Percentiles rank a stretch among this genome's conserved stretches.
Evolutionary conservation across 2,329 filamentous ascomycete species (phyloP).

Genomic region (Acephala macrosclerotiorum): DNA sequence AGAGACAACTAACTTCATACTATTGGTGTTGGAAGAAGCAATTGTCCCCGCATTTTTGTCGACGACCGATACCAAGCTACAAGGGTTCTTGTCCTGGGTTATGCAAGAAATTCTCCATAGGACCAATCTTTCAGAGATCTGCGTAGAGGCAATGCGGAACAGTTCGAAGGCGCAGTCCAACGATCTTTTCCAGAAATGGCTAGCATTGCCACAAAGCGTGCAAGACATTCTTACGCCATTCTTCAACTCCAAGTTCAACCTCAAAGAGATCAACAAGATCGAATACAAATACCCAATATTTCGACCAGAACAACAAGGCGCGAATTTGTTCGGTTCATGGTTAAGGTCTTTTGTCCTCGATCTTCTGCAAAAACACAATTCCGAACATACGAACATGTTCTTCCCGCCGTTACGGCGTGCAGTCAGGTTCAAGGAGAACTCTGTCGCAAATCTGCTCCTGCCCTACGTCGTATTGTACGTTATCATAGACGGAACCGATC

Average conservation of each 20-base stretch:
- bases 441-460: slow-evolving; percentile 86
- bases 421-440: slow-evolving; percentile 84
- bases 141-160: slow-evolving; percentile 39
- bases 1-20: slow-evolving; percentile 85
- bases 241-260: slow-evolving; percentile 80
- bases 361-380: slow-evolving; percentile 80
- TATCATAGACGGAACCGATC: slow-evolving; percentile 72
- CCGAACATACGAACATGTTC: slow-evolving; percentile 74
- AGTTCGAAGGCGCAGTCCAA: slow-evolving; percentile 51
- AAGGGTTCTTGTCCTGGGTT: slow-evolving; percentile 90
- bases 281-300: slow-evolving; percentile 78
- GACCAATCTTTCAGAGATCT: slow-evolving; percentile 73
- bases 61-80: slow-evolving; percentile 83
- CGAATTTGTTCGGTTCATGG: slow-evolving; percentile 79
- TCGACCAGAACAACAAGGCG: slow-evolving; percentile 33
- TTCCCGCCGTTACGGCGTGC: slow-evolving; percentile 85
- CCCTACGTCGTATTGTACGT: slow-evolving; percentile 88
- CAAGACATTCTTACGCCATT: slow-evolving; percentile 89
- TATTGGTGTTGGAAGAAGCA: slow-evolving; percentile 85
- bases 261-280: slow-evolving; percentile 64
- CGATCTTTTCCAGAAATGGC: slow-evolving; percentile 76
- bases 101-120: slow-evolving; percentile 91
- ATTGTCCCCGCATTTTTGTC: slow-evolving; percentile 92
- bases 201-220: slow-evolving; percentile 76
- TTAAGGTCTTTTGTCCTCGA: slow-evolving; percentile 82